Conservation (phyloP, 805 yeast species). For the Candida verbasci region DNA sequence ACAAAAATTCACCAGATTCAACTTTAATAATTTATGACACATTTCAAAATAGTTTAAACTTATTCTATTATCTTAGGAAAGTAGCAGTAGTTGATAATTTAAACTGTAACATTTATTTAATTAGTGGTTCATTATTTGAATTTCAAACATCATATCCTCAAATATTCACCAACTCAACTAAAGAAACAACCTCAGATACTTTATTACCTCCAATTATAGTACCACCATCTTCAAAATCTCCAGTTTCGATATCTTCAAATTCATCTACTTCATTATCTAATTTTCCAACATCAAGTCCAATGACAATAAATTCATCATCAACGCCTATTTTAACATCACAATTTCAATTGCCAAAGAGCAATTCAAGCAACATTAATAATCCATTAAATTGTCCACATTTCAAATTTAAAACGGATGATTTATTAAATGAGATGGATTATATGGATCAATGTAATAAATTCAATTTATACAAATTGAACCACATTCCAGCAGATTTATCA, state of each 20-base stretch:
- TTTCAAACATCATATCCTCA: slow-evolving; percentile 16
- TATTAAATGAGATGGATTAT: slow-evolving; percentile 1
- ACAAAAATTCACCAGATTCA: neutral
- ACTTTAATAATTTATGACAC: slow-evolving; percentile 44
- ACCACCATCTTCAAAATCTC: slow-evolving; percentile 12
- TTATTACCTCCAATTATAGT: slow-evolving; percentile 8
- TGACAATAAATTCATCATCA: slow-evolving; percentile 6
- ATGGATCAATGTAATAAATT: neutral
- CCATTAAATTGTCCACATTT: neutral
- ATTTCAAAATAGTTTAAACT: slow-evolving; percentile 29
- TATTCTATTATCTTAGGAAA: slow-evolving; percentile 47
- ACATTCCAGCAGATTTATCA: slow-evolving; percentile 9
- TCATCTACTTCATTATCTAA: slow-evolving; percentile 7
- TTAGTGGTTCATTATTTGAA: neutral
- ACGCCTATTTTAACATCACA: slow-evolving; percentile 44
- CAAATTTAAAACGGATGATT: slow-evolving; percentile 2
- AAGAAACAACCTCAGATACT: neutral
- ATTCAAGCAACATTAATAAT: no score
- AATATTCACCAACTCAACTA: slow-evolving; percentile 11
- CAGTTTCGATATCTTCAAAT: neutral
- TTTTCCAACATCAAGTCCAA: neutral
- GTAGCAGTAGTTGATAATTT: slow-evolving; percentile 26
- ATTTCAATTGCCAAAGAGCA: slow-evolving; percentile 43
- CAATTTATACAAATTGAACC: slow-evolving; percentile 12
- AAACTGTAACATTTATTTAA: neutral